These are phyloP conservation scores for Furcasterigmium sp. DNA, from an alignment of 2,329 filamentous ascomycete species.

Conservation along the genomic window DNA sequence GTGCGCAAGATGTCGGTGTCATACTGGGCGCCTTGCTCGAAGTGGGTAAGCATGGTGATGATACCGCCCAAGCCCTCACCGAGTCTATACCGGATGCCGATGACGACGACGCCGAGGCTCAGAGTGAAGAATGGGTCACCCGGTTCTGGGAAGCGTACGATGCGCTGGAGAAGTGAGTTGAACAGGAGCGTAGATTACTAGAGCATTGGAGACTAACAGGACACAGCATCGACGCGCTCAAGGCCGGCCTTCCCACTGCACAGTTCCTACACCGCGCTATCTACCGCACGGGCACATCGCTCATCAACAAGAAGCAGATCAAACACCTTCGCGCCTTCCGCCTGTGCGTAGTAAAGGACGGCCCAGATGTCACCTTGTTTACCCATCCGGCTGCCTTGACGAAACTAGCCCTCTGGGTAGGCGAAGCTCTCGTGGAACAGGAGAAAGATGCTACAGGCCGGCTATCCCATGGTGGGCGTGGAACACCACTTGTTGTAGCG, in stretches of 20 bases:
- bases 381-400: slow-evolving; percentile 88
- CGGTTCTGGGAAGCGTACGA: slow-evolving; percentile 71
- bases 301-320: slow-evolving; percentile 92
- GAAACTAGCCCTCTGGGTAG: slow-evolving; percentile 90
- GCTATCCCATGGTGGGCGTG: slow-evolving; percentile 61
- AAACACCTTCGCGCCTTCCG: slow-evolving; percentile 88
- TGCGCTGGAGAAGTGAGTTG: slow-evolving; percentile 60
- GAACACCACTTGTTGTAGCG: slow-evolving; percentile 84
- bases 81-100: slow-evolving; percentile 32
- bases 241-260: slow-evolving; percentile 72
- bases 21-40: slow-evolving; percentile 89
- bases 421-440: slow-evolving; percentile 84
- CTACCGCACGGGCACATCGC: slow-evolving; percentile 81
- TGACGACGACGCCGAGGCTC: slow-evolving; percentile 42
- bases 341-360: slow-evolving; percentile 93
- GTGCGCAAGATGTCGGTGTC: slow-evolving; percentile 89
- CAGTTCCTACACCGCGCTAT: slow-evolving; percentile 90
- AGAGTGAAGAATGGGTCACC: slow-evolving; percentile 59
- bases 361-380: slow-evolving; percentile 86
- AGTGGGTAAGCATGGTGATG: slow-evolving; percentile 61
- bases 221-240: slow-evolving; percentile 67
- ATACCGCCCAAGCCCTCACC: slow-evolving; percentile 21
- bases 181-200: neutral
- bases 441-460: slow-evolving; percentile 72
- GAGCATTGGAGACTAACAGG: slow-evolving; percentile 30